Percentiles rank a stretch among this genome's conserved stretches.
phyloP scores from a whole-genome alignment of 1,284 basidiomycete species.

The Thelephora terrestris region DNA sequence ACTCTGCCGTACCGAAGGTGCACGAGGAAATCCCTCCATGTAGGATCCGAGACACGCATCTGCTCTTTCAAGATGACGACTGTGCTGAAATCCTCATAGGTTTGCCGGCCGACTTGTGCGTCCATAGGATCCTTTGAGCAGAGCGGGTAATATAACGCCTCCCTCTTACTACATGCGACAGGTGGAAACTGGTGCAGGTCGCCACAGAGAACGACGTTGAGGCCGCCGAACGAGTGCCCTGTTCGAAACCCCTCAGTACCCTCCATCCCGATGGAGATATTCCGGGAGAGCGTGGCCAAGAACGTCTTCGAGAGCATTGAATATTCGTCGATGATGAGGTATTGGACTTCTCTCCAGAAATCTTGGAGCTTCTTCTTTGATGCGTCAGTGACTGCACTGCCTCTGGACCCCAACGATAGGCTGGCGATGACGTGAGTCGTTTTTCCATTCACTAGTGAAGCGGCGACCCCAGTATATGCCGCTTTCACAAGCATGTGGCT shows the following conservation, averaged over 20 bases:
- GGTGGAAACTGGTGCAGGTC: conserved; percentile 34
- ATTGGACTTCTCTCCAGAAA: conserved; percentile 15
- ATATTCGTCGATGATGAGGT: conserved; percentile 25
- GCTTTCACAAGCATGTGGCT: conserved; percentile 17
- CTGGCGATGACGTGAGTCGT: conserved; percentile 16
- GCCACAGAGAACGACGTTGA: conserved; percentile 28
- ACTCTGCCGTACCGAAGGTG: conserved; percentile 20
- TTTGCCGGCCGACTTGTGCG: conserved; percentile 14
- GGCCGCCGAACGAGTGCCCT: conserved; percentile 20
- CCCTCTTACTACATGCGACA: conserved; percentile 12
- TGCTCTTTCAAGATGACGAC: conserved; percentile 29
- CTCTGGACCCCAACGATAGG: conserved; percentile 6
- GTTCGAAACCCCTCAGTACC: not conserved
- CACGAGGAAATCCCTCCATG: conserved; percentile 25
- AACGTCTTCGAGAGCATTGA: conserved; percentile 25
- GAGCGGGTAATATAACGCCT: conserved; percentile 17
- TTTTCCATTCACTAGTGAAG: conserved; percentile 23
- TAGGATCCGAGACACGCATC: conserved; percentile 20
- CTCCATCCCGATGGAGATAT: conserved; percentile 14
- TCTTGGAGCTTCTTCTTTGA: conserved; percentile 6
- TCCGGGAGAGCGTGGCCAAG: conserved; percentile 15
- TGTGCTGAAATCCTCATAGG: conserved; percentile 26
- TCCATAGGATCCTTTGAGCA: conserved; percentile 1
- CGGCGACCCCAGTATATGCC: conserved; percentile 27
- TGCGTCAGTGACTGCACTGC: conserved; percentile 1